Percentiles rank a stretch among this genome's conserved stretches.
These are phyloP conservation scores for Falciphora oryzae DNA, from an alignment of 2,329 filamentous ascomycete species.

Conservation along the genomic window DNA sequence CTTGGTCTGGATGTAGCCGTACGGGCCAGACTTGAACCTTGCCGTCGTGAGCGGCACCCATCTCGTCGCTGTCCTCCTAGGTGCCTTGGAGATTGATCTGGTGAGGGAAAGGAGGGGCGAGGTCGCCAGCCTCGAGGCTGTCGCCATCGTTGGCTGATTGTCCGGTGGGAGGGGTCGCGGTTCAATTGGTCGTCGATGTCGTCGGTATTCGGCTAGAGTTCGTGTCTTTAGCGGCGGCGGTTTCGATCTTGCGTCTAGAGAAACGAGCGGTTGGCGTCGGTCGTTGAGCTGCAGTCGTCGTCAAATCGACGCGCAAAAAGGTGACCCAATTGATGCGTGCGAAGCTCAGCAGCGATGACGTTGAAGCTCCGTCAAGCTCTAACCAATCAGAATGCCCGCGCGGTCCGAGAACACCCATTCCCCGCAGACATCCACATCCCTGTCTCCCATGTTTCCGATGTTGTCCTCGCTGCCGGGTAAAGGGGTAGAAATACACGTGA, in stretches of 20 bases:
- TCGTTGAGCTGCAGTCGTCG: neutral
- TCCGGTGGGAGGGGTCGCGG: neutral
- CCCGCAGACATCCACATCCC: neutral
- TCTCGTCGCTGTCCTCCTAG: neutral
- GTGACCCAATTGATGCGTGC: too few species aligned
- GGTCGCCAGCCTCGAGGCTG: slow-evolving; percentile 1
- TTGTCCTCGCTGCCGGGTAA: neutral
- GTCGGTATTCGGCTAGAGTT: neutral
- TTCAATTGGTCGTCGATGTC: neutral
- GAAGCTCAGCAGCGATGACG: slow-evolving; percentile 7
- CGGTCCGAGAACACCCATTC: neutral
- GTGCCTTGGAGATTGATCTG: neutral
- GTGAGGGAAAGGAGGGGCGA: neutral
- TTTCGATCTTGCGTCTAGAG: neutral
- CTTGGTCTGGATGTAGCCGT: slow-evolving; percentile 81
- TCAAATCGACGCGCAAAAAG: too few species aligned
- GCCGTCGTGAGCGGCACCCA: slow-evolving; percentile 16
- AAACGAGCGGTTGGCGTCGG: neutral
- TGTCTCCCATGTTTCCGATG: neutral
- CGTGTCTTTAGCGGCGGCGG: neutral
- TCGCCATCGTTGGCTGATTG: neutral
- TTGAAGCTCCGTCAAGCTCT: slow-evolving; percentile 8
- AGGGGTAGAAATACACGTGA: neutral
- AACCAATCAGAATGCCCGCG: slow-evolving; percentile 2
- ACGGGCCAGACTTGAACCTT: slow-evolving; percentile 54